Percentiles rank a stretch among this genome's conserved stretches.
phyloP scores from a whole-genome alignment of 768 basidiomycete genomes.

The Brasilioporus rufonigricans region DNA sequence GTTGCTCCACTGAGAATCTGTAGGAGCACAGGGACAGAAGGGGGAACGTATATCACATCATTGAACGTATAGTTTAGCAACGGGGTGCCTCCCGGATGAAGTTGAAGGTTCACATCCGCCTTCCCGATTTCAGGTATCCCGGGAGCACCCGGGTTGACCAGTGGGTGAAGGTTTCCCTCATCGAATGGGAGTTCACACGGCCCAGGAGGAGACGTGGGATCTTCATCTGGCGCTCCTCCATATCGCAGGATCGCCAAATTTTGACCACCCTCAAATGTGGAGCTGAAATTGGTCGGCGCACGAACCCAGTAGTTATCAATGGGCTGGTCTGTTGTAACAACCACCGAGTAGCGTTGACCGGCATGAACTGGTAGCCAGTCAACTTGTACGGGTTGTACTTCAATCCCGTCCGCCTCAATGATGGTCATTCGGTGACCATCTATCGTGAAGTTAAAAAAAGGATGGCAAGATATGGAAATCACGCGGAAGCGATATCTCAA shows the following conservation, averaged over 20 bases:
- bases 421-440: conserved; percentile 7
- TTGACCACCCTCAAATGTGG: conserved; percentile 34
- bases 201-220: conserved; percentile 43
- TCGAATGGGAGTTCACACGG: conserved; percentile 29
- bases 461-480: background rate
- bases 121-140: conserved; percentile 37
- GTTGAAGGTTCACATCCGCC: conserved; percentile 39
- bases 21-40: conserved; percentile 36
- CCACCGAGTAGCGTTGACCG: conserved; percentile 3
- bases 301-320: conserved; percentile 3
- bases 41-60: conserved; percentile 32
- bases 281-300: background rate
- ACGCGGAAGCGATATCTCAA: conserved; percentile 5
- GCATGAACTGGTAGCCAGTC: background rate
- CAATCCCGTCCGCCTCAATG: conserved; percentile 1
- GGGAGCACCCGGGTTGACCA: conserved; percentile 34
- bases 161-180: conserved; percentile 41
- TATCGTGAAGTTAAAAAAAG: conserved; percentile 1
- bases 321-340: background rate
- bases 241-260: conserved; percentile 55
- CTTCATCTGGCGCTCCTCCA: conserved; percentile 38
- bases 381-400: background rate
- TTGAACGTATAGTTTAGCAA: conserved; percentile 20
- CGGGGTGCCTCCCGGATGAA: conserved; percentile 3
- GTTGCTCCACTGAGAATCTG: conserved; percentile 45